A percentile compares a stretch with the other conserved stretches of the same genome.
These are phyloP conservation scores for Tetrahymena thermophila DNA, from an alignment of 73 alveolate species.

Conservation along the genomic window DNA sequence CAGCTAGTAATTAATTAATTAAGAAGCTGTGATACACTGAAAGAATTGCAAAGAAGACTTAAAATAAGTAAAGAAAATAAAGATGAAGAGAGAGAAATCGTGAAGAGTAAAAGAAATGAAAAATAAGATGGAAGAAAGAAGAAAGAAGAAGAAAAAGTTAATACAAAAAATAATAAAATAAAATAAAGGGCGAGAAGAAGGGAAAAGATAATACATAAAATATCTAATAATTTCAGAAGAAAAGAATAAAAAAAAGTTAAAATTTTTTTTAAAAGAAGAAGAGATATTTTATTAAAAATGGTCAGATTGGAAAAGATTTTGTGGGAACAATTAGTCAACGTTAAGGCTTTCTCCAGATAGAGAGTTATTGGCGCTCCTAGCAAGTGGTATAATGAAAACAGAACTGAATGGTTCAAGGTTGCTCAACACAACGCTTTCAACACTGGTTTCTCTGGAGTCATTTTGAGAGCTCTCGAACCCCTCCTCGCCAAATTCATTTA, in stretches of 20 bases:
- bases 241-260: slow-evolving; percentile 22
- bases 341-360: slow-evolving; percentile 11
- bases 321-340: slow-evolving; percentile 32
- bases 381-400: slow-evolving; percentile 36
- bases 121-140: background rate
- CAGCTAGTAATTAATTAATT: background rate
- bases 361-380: slow-evolving; percentile 34
- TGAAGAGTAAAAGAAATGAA: background rate
- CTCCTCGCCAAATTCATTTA: slow-evolving; percentile 33
- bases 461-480: slow-evolving; percentile 30
- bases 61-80: background rate
- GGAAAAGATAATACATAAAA: background rate
- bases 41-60: background rate
- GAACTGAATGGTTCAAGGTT: slow-evolving; percentile 15
- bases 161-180: background rate
- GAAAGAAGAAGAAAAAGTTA: background rate
- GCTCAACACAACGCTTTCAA: slow-evolving; percentile 11
- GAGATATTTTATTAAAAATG: slow-evolving; percentile 7
- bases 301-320: slow-evolving; percentile 40
- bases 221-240: background rate
- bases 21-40: background rate
- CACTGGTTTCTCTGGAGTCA: slow-evolving; percentile 25
- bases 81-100: background rate
- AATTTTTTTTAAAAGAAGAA: background rate
- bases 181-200: background rate